Evolutionary conservation across 345 rosid species (phyloP).

Genomic region (Eutrema japonicum): DNA sequence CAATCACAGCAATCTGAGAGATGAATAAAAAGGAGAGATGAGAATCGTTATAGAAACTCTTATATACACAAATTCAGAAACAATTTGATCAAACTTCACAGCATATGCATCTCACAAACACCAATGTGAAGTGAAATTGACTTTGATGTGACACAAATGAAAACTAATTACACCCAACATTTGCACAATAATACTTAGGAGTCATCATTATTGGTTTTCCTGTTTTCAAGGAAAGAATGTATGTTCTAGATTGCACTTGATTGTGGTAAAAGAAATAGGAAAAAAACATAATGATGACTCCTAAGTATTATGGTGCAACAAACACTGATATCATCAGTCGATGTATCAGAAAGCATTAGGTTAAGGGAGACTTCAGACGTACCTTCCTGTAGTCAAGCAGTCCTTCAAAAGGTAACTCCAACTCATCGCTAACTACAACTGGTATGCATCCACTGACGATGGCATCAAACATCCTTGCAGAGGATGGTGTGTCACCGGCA

Average conservation of each 20-base stretch:
- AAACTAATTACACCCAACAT: background rate
- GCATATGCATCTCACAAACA: background rate
- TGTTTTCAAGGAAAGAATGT: background rate
- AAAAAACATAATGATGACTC: background rate
- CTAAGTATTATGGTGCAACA: background rate
- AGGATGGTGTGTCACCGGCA: constrained; percentile 94
- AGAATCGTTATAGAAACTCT: background rate
- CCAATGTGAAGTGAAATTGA: background rate
- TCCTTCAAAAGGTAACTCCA: constrained; percentile 95
- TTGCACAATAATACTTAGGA: background rate
- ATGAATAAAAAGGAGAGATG: background rate
- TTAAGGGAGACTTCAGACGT: background rate
- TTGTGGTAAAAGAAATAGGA: background rate
- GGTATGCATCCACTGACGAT: constrained; percentile 92
- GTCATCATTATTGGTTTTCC: background rate
- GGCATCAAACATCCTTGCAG: constrained; percentile 90
- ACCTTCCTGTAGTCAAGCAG: constrained; percentile 81
- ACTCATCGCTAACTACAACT: constrained; percentile 78
- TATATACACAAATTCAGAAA: background rate
- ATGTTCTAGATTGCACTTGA: background rate
- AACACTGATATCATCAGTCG: background rate
- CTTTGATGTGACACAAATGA: background rate
- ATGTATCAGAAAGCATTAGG: background rate
- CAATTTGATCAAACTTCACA: background rate
- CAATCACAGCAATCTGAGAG: constrained; percentile 73